A percentile compares a stretch with the other conserved stretches of the same genome.
Conservation (phyloP, 2,329 filamentous ascomycete genomes). For the Thelonectria discophora region DNA sequence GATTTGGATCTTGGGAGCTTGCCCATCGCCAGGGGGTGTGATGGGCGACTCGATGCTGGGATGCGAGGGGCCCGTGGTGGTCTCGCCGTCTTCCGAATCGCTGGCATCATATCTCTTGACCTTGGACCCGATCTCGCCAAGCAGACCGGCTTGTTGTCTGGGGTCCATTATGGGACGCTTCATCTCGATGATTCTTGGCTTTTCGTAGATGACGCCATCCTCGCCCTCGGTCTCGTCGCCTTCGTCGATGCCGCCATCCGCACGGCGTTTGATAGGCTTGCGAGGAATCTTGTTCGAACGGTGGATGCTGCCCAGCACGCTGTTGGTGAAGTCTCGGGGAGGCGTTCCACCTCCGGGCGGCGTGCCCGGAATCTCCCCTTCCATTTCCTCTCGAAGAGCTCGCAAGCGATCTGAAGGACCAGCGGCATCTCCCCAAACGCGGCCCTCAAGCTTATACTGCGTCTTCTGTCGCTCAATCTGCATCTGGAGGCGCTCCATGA, state of each 20-base stretch:
- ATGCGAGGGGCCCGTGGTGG: constrained; percentile 79
- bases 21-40: constrained; percentile 69
- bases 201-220: constrained; percentile 71
- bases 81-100: constrained; percentile 74
- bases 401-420: constrained; percentile 92
- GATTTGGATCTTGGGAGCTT: constrained; percentile 69
- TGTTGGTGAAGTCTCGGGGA: constrained; percentile 72
- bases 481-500: constrained; percentile 94
- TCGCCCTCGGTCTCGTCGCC: constrained; percentile 60
- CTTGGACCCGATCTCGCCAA: constrained; percentile 77
- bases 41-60: constrained; percentile 78
- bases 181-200: constrained; percentile 81
- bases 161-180: constrained; percentile 72
- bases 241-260: constrained; percentile 58
- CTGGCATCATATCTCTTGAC: constrained; percentile 77
- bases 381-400: constrained; percentile 95
- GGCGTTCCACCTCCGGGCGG: constrained; percentile 61
- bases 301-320: constrained; percentile 76
- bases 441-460: constrained; percentile 95
- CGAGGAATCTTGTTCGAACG: constrained; percentile 66
- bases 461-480: constrained; percentile 98
- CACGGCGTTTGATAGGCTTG: constrained; percentile 57
- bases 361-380: constrained; percentile 62
- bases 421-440: constrained; percentile 82
- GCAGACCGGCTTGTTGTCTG: constrained; percentile 73